Evolutionary conservation across 192 early-diverging fungal genomes (phyloP).

Genomic region (Entomortierella lignicola): DNA sequence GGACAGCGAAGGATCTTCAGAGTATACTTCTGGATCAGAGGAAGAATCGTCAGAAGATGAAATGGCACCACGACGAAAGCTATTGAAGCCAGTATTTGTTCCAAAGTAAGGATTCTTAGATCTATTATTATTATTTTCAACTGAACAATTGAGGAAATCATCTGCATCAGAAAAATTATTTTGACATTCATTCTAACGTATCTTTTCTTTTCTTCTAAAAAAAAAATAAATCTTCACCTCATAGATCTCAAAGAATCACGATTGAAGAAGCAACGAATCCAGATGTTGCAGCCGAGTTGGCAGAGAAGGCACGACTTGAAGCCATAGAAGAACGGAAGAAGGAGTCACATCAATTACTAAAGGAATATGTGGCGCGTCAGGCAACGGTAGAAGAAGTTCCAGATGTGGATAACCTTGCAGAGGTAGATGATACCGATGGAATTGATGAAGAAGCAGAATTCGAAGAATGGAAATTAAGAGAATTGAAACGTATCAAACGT

Average conservation of each 20-base stretch:
- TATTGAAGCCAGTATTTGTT: slow-evolving; percentile 94
- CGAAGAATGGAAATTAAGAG: slow-evolving; percentile 91
- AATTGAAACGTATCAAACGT: slow-evolving; percentile 88
- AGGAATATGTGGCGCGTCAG: slow-evolving; percentile 75
- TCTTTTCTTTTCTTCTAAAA: background rate
- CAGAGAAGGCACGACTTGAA: slow-evolving; percentile 62
- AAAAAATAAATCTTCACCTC: too few relatives aligned
- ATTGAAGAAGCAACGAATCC: slow-evolving; percentile 67
- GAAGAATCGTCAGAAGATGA: slow-evolving; percentile 68
- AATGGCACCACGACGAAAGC: slow-evolving; percentile 37
- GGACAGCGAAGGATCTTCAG: slow-evolving; percentile 61
- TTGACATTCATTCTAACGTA: too few relatives aligned
- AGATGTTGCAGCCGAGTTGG: slow-evolving; percentile 66
- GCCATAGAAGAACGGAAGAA: slow-evolving; percentile 71
- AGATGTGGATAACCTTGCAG: slow-evolving; percentile 44
- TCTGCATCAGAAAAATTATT: too few relatives aligned
- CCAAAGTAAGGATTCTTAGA: slow-evolving; percentile 77
- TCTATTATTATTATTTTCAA: too few relatives aligned
- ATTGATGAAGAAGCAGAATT: slow-evolving; percentile 89
- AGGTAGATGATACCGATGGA: slow-evolving; percentile 94
- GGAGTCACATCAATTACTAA: slow-evolving; percentile 83
- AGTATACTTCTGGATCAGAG: slow-evolving; percentile 80
- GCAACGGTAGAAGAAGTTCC: slow-evolving; percentile 62
- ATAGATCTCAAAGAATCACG: slow-evolving; percentile 71
- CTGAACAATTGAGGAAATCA: too few relatives aligned